Percentiles rank a stretch among this genome's conserved stretches.
phyloP scores from a whole-genome alignment of 2,329 filamentous ascomycete genomes.

The Xylariales sp. region DNA sequence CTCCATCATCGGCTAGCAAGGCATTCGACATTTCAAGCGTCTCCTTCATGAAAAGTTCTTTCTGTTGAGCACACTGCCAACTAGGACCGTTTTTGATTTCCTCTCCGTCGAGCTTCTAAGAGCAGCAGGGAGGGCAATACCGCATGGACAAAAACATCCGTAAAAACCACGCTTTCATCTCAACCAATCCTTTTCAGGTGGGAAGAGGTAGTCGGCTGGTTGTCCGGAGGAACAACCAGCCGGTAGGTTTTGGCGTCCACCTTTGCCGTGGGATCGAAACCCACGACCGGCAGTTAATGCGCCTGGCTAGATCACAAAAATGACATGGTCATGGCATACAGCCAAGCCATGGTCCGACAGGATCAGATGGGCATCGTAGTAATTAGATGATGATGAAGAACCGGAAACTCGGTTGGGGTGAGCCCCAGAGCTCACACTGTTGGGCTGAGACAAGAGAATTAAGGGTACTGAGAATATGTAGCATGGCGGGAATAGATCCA shows the following conservation, averaged over 20 bases:
- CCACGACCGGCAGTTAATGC: constrained; percentile 49
- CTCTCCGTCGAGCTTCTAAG: constrained; percentile 50
- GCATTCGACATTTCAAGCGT: constrained; percentile 11
- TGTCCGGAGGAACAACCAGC: constrained; percentile 21
- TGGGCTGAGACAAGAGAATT: constrained; percentile 17
- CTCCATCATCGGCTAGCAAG: constrained; percentile 23
- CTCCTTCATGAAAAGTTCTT: constrained; percentile 43
- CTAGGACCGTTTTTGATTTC: constrained; percentile 92
- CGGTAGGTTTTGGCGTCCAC: constrained; percentile 43
- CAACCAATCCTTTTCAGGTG: constrained; percentile 33
- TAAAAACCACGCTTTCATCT: constrained; percentile 80
- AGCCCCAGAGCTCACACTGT: constrained; percentile 14
- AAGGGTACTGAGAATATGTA: constrained; percentile 40
- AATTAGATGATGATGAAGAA: constrained; percentile 20
- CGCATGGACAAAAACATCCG: constrained; percentile 91
- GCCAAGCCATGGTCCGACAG: constrained; percentile 37
- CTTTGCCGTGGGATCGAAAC: constrained; percentile 34
- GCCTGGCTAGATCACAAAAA: constrained; percentile 49
- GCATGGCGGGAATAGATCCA: constrained; percentile 29
- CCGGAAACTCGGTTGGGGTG: constrained; percentile 13
- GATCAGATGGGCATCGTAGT: constrained; percentile 21
- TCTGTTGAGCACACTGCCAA: constrained; percentile 84
- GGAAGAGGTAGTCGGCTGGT: constrained; percentile 38
- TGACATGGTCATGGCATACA: constrained; percentile 39
- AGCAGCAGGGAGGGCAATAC: constrained; percentile 56